Conservation (phyloP, 2,329 filamentous ascomycete genomes). For the Aureobasidium sp. region DNA sequence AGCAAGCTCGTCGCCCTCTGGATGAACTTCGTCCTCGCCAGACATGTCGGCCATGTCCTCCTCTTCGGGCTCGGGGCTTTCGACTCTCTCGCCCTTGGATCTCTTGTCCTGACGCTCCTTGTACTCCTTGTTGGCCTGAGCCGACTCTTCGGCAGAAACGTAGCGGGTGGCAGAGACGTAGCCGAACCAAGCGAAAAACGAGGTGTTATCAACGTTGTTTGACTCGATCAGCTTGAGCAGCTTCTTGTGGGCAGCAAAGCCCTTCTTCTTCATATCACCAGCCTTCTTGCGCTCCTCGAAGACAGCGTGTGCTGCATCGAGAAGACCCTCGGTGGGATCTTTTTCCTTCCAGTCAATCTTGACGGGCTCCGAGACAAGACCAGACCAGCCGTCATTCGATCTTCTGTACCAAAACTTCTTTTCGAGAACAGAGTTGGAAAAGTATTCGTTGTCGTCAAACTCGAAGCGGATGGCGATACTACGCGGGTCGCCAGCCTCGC, state of each 20-base stretch:
- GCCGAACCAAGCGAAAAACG: conserved; percentile 88
- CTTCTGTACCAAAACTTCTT: conserved; percentile 89
- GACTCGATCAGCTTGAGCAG: conserved; percentile 48
- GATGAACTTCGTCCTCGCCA: conserved; percentile 74
- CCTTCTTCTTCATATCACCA: conserved; percentile 34
- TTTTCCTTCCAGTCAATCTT: conserved; percentile 76
- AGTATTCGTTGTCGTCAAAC: conserved; percentile 75
- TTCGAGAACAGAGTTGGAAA: conserved; percentile 68
- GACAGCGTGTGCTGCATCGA: conserved; percentile 64
- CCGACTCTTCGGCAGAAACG: conserved; percentile 66
- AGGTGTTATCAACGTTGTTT: conserved; percentile 43
- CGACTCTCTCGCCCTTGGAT: conserved; percentile 34
- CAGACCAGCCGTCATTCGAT: conserved; percentile 60
- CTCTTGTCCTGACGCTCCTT: conserved; percentile 48
- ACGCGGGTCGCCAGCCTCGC: conserved; percentile 65
- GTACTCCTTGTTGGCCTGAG: conserved; percentile 54
- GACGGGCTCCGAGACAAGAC: conserved; percentile 82
- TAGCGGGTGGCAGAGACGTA: conserved; percentile 59
- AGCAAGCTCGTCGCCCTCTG: conserved; percentile 77
- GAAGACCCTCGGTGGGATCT: conserved; percentile 75
- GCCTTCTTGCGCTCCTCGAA: conserved; percentile 55
- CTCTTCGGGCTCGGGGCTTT: conserved; percentile 43
- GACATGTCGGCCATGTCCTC: conserved; percentile 57
- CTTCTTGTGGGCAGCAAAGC: conserved; percentile 49
- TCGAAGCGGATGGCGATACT: conserved; percentile 71